Evolutionary conservation across 2,329 filamentous ascomycete species (phyloP).

Genomic region (Aschersonia sp.): DNA sequence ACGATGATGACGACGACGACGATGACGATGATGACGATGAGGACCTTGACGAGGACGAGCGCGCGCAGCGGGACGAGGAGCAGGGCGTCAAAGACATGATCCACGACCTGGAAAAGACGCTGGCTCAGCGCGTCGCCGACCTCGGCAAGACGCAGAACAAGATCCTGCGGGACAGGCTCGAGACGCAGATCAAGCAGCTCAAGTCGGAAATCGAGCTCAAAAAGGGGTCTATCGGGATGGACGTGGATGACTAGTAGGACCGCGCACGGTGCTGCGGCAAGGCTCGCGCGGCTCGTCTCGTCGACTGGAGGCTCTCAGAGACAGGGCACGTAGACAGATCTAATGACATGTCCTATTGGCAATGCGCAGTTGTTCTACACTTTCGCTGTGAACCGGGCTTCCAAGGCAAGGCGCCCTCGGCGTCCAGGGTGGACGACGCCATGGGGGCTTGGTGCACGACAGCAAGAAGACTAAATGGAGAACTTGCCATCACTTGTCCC

Average conservation of each 20-base stretch:
- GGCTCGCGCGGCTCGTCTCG: no score
- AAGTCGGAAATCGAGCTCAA: conserved; percentile 29
- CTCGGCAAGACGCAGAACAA: conserved; percentile 27
- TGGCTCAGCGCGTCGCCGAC: conserved; percentile 28
- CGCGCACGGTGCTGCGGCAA: no score
- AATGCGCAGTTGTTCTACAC: no score
- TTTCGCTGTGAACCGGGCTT: no score
- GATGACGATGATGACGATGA: conserved; percentile 35
- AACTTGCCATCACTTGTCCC: no score
- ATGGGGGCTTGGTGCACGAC: no score
- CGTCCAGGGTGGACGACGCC: no score
- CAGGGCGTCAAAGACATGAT: conserved; percentile 42
- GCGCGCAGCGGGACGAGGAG: conserved; percentile 32
- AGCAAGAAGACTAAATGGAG: no score
- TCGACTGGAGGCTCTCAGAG: no score
- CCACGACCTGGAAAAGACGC: conserved; percentile 34
- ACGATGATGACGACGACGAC: conserved; percentile 23
- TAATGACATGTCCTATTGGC: no score
- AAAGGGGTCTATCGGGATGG: conserved; percentile 27
- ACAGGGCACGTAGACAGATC: no score
- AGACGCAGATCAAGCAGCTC: conserved; percentile 32
- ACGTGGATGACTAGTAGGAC: conserved; percentile 17
- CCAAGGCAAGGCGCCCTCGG: no score
- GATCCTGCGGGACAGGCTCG: conserved; percentile 34
- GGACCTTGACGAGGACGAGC: conserved; percentile 38